Base-by-base conservation (phyloP, 2,329 filamentous ascomycete genomes). In the Sporothrix pseudoabietina region DNA sequence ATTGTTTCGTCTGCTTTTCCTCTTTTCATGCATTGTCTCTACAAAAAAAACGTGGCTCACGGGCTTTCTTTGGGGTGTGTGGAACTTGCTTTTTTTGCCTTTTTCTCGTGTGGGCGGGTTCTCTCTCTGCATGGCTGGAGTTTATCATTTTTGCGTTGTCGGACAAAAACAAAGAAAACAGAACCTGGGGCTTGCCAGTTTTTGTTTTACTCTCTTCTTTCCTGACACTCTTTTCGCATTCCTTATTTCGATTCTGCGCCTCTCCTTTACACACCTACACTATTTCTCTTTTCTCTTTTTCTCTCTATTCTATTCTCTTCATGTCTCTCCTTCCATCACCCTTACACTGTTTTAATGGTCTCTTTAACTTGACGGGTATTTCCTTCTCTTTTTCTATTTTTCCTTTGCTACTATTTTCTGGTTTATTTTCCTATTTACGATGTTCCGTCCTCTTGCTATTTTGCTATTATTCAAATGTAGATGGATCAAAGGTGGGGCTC, bases 101-200 rank as follows among this genome's bases (percentile, higher is more conserved):
- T 39, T 12, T 47, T 71, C 59, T 47, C 69, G 54, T 70, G 71
- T 70, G 72, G 69, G 65, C 26, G 32, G 16, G 52, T 47, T 54
- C 30, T 69, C 61, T 75, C 47, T 74, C 71, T 76, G 76, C 76
- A 76, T 76, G 75, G 75, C 69, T 70, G 76, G 76, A 75, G 76
- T 76, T 76, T 26, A 70, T 55, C 19, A 30, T 55, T 22, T n/a
- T 22, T 74, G 61, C 66, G 55, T 73, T 75, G 72, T 59, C 55
- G 74, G 71, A 69, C 71, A 73, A 55, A 52, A 52, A 75, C 66
- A 75, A 72, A 63, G 55, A 76, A 75, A 71, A 69, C n/a, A 68
- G 65, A 61, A 55, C 22, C 44, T 47, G 44, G 44, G 32, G 47
- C 59, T 74, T 74, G 47, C 66, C 55, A 54, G 65, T 68, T 49